phyloP scores from a whole-genome alignment of 371 early-diverging fungal genomes.

The Sporodiniella umbellata region DNA sequence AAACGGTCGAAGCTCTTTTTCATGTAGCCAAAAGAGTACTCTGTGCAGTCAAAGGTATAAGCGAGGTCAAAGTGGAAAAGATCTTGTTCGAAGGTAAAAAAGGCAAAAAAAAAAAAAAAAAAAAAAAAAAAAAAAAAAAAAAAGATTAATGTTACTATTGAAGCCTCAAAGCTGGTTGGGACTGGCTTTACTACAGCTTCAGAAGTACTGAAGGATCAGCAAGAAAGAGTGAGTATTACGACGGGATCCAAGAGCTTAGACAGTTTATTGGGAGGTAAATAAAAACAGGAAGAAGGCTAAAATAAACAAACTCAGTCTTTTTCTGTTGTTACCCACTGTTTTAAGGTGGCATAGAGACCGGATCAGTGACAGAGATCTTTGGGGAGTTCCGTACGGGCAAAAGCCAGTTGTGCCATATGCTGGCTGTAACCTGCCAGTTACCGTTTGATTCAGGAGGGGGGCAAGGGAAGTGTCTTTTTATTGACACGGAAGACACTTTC shows the following conservation, averaged over 20 bases:
- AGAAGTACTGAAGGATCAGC: conserved; percentile 87
- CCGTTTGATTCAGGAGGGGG: conserved; percentile 87
- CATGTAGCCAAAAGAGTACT: conserved; percentile 95
- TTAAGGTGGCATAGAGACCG: conserved; percentile 95
- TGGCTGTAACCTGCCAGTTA: conserved; percentile 98
- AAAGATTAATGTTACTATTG: too few species aligned
- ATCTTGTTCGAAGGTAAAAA: conserved; percentile 84
- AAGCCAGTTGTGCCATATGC: conserved; percentile 98
- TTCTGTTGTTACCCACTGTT: neutral
- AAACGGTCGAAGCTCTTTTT: conserved; percentile 95
- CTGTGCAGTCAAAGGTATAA: conserved; percentile 94
- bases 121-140: too few species aligned
- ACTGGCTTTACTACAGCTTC: conserved; percentile 98
- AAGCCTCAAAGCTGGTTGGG: conserved; percentile 91
- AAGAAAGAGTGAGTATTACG: conserved; percentile 84
- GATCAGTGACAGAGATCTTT: conserved; percentile 99
- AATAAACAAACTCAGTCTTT: conserved; percentile 6
- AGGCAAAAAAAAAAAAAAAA: too few species aligned
- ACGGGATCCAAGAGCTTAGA: conserved; percentile 97
- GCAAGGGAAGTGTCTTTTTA: conserved; percentile 95
- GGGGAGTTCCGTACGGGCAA: conserved; percentile 99
- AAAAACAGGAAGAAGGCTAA: too few species aligned
- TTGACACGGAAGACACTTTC: conserved; percentile 99
- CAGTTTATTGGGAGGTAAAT: conserved; percentile 86
- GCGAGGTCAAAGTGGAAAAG: conserved; percentile 98